Percentiles rank a stretch among this genome's conserved stretches.
Evolutionary conservation across 352 stramenopile species (phyloP).

Genomic region (Phytophthora quininea): DNA sequence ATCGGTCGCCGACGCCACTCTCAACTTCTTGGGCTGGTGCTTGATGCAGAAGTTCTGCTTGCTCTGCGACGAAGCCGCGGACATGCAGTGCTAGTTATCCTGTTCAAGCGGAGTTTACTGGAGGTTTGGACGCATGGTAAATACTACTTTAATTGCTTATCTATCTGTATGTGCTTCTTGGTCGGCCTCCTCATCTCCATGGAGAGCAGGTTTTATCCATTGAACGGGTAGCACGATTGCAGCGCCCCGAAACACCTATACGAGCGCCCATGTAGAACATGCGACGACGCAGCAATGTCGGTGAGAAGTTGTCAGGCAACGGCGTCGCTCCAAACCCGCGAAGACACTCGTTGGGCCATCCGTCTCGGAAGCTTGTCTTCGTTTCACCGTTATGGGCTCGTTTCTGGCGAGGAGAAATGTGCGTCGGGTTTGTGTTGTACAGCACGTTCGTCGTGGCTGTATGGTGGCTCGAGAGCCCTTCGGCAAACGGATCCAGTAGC

Average conservation of each 20-base stretch:
- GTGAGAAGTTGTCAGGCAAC: conserved; percentile 40
- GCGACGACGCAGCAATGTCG: conserved; percentile 40
- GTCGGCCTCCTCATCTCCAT: no score
- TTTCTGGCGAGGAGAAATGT: conserved; percentile 41
- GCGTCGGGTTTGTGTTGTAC: conserved; percentile 57
- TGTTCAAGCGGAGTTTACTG: no score
- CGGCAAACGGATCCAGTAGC: conserved; percentile 38
- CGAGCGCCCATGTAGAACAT: conserved; percentile 49
- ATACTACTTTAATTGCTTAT: no score
- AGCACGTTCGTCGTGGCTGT: conserved; percentile 38
- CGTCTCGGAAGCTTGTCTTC: conserved; percentile 23
- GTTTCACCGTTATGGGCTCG: conserved; percentile 27
- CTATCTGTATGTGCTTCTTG: no score
- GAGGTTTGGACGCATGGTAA: no score
- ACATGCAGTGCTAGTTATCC: no score
- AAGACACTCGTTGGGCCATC: conserved; percentile 53
- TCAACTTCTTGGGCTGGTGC: no score
- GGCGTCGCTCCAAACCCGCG: conserved; percentile 46
- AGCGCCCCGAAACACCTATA: conserved; percentile 32
- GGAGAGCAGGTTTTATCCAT: conserved; percentile 11
- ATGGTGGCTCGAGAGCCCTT: conserved; percentile 25
- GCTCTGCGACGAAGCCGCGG: no score
- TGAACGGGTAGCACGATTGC: conserved; percentile 38
- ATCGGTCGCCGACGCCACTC: no score
- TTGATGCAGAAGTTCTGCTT: no score